phyloP scores from a whole-genome alignment of 177 flowering plant genomes.

The Vitis hybrid region DNA sequence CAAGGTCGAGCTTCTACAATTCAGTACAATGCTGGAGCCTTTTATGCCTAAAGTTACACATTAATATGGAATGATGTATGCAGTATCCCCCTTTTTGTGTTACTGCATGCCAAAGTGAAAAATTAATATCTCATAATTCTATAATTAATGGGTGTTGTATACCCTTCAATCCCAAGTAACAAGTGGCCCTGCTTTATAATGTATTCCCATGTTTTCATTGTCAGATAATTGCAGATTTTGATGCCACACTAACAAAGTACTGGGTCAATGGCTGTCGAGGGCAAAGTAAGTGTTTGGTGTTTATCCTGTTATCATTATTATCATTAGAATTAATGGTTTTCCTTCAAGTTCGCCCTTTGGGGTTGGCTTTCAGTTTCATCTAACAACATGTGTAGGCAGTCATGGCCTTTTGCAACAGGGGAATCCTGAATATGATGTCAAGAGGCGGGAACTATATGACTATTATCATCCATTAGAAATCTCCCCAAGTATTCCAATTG shows the following conservation, averaged over 20 bases:
- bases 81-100: not conserved
- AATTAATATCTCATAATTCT: not conserved
- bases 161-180: not conserved
- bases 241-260: slow-evolving; percentile 81
- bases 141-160: not conserved
- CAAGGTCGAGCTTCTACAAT: too few relatives aligned
- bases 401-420: slow-evolving; percentile 85
- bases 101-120: not conserved
- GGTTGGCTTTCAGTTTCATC: slow-evolving; percentile 10
- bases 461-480: slow-evolving; percentile 89
- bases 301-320: not conserved
- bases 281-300: slow-evolving; percentile 54
- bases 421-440: slow-evolving; percentile 76
- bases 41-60: too few relatives aligned
- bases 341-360: not conserved
- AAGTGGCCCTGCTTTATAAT: not conserved
- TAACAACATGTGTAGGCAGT: slow-evolving; percentile 57
- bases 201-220: slow-evolving; percentile 1
- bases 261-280: slow-evolving; percentile 81
- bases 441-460: slow-evolving; percentile 66
- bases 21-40: too few relatives aligned
- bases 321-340: not conserved
- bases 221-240: slow-evolving; percentile 95
- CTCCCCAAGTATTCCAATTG: slow-evolving; percentile 71
- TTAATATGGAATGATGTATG: too few relatives aligned